Conservation (phyloP, 768 basidiomycete species). For the Russula sp. region DNA sequence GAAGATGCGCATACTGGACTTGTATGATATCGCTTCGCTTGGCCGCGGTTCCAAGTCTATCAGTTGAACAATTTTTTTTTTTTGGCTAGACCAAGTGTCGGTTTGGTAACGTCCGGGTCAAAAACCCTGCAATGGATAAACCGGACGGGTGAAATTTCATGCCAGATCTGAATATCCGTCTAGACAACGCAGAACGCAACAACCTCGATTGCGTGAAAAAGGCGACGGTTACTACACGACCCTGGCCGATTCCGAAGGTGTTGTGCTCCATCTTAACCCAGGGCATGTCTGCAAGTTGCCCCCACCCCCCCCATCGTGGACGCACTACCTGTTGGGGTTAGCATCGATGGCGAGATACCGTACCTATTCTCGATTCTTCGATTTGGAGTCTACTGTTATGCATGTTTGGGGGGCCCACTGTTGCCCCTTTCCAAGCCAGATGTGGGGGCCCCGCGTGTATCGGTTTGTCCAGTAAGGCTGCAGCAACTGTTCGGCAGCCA, state of each 20-base stretch:
- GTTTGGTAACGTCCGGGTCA: neutral
- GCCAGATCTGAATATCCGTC: neutral
- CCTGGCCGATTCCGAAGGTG: no score
- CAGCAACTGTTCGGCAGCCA: neutral
- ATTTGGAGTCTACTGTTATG: neutral
- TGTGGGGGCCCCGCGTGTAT: constrained; percentile 9
- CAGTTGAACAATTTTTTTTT: neutral
- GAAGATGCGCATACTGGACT: no score
- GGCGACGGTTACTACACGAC: neutral
- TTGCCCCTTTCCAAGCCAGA: neutral
- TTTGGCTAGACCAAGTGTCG: neutral
- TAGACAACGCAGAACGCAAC: neutral
- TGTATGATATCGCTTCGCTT: neutral
- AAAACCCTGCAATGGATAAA: neutral
- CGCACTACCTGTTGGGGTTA: constrained; percentile 1
- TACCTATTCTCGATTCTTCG: neutral
- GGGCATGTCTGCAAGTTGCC: neutral
- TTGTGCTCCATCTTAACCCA: neutral
- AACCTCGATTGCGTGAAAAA: neutral
- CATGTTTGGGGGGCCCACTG: neutral
- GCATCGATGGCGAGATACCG: constrained; percentile 7
- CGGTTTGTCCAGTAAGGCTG: neutral
- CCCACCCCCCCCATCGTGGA: neutral
- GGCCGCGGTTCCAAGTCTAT: neutral
- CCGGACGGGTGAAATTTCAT: neutral